Evolutionary conservation across 257 asterid species (phyloP).

Genomic region (Gynochthodes officinalis): DNA sequence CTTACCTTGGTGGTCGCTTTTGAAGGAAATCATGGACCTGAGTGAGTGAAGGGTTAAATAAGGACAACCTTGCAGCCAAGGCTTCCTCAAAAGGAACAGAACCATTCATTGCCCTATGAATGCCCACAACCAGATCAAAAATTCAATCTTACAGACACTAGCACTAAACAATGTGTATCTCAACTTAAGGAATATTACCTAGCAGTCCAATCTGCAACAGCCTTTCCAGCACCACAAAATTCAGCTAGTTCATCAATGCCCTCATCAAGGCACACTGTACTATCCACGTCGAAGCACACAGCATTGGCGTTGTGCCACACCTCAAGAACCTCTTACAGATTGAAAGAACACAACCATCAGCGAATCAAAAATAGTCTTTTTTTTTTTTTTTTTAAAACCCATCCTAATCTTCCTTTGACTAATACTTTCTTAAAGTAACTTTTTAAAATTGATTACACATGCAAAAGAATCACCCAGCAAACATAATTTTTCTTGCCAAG

Average conservation of each 20-base stretch:
- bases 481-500: neutral
- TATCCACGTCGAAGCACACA: slow-evolving; percentile 96
- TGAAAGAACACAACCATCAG: slow-evolving; percentile 29
- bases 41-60: slow-evolving; percentile 72
- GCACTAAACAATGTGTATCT: neutral
- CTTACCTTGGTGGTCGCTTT: slow-evolving; percentile 80
- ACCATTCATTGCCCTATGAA: slow-evolving; percentile 88
- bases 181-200: slow-evolving; percentile 35
- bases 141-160: neutral
- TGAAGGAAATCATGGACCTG: slow-evolving; percentile 73
- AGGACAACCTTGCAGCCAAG: slow-evolving; percentile 79
- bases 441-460: neutral
- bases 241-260: slow-evolving; percentile 98
- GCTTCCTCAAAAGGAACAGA: slow-evolving; percentile 97
- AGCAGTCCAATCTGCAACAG: slow-evolving; percentile 96
- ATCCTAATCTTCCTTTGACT: neutral
- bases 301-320: slow-evolving; percentile 68
- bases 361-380: neutral
- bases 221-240: slow-evolving; percentile 95
- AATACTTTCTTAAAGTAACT: neutral
- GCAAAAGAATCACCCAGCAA: neutral
- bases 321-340: slow-evolving; percentile 66
- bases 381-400: neutral
- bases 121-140: neutral
- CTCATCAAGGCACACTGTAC: slow-evolving; percentile 93